Percentiles rank a stretch among this genome's conserved stretches.
Evolutionary conservation across 192 early-diverging fungal species (phyloP).

Genomic region (Podochytrium sp.): DNA sequence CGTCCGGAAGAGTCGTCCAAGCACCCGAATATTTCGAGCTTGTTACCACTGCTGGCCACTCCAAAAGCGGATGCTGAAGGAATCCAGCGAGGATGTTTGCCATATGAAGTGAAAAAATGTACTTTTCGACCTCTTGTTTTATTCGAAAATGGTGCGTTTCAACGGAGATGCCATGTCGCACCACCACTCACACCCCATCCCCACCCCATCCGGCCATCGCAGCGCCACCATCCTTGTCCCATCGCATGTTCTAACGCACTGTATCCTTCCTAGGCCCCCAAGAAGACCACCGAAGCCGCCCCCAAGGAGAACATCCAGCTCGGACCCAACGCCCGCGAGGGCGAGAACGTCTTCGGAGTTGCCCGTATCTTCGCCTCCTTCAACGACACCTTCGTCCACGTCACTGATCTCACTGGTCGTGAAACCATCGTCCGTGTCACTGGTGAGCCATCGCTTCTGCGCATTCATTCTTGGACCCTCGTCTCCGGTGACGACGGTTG

Average conservation of each 20-base stretch:
- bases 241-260: not conserved
- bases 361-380: conserved; percentile 99
- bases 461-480: not conserved
- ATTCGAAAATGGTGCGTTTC: too few species aligned
- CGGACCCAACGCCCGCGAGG: conserved; percentile 96
- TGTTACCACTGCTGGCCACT: too few species aligned
- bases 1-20: too few species aligned
- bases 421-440: conserved; percentile 99
- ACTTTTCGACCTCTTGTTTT: too few species aligned
- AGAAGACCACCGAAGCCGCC: conserved; percentile 71
- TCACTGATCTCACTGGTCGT: conserved; percentile 99
- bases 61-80: too few species aligned
- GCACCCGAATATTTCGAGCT: too few species aligned
- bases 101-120: too few species aligned
- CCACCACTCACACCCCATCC: not conserved
- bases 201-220: conserved; percentile 1
- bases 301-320: conserved; percentile 88
- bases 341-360: conserved; percentile 99
- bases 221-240: not conserved
- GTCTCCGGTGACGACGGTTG: not conserved
- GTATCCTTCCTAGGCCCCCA: conserved; percentile 39
- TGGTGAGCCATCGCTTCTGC: conserved; percentile 74
- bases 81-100: too few species aligned
- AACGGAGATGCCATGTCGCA: too few species aligned
- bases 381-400: conserved; percentile 99